These are phyloP conservation scores for Carpinus fangiana DNA, from an alignment of 306 rosid species.

Conservation along the genomic window DNA sequence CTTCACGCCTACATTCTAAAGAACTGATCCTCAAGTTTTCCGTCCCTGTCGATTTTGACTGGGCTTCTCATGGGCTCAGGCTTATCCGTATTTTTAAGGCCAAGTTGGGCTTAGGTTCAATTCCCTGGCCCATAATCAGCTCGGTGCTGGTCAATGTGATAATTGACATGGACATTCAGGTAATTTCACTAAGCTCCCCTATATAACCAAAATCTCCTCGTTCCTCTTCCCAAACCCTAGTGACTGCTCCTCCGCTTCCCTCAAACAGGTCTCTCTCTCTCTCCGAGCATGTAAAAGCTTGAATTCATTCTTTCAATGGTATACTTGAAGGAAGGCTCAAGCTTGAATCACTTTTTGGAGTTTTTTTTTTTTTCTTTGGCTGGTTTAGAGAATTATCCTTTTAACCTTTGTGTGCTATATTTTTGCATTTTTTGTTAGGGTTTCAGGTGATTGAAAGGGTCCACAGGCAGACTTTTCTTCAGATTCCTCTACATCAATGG, in stretches of 20 bases:
- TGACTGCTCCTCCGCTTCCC: slow-evolving; percentile 18
- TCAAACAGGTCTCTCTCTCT: slow-evolving; percentile 23
- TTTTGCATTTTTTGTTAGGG: not conserved
- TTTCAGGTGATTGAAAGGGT: slow-evolving; percentile 27
- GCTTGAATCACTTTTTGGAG: not conserved
- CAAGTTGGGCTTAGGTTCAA: not conserved
- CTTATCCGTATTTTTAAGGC: not conserved
- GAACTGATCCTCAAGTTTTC: too few relatives aligned
- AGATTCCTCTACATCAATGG: slow-evolving; percentile 42
- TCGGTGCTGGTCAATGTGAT: not conserved
- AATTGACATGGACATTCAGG: slow-evolving; percentile 5
- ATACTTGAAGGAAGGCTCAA: not conserved
- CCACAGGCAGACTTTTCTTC: not conserved
- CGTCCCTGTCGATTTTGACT: not conserved
- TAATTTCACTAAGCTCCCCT: not conserved
- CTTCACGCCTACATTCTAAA: too few relatives aligned
- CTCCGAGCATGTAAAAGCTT: not conserved
- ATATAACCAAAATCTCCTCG: not conserved
- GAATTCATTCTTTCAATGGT: not conserved
- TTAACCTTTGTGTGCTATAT: not conserved
- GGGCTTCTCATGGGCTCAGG: not conserved
- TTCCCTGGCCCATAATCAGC: not conserved
- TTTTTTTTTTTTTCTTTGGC: not conserved
- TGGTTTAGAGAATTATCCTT: not conserved
- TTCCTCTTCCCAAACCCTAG: slow-evolving; percentile 26